phyloP scores from a whole-genome alignment of 2,329 filamentous ascomycete genomes.

The Mycocentrospora acerina region DNA sequence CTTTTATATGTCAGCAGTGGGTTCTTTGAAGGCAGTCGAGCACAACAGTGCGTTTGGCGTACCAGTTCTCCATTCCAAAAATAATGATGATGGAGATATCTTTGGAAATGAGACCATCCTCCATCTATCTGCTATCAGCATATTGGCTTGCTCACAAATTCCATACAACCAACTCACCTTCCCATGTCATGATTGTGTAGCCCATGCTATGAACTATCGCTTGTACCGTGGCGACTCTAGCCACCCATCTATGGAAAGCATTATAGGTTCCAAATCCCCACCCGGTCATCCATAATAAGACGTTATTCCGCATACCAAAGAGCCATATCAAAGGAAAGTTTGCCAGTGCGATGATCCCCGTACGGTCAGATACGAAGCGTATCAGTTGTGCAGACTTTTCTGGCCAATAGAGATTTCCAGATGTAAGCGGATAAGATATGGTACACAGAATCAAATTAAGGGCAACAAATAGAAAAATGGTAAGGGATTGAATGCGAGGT shows the following conservation, averaged over 20 bases:
- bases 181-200: constrained; percentile 54
- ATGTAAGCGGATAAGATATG: constrained; percentile 49
- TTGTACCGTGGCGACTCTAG: constrained; percentile 62
- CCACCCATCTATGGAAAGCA: constrained; percentile 67
- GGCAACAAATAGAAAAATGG: constrained; percentile 48
- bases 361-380: constrained; percentile 64
- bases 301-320: constrained; percentile 67
- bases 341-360: constrained; percentile 63
- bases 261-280: constrained; percentile 70
- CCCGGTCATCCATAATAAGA: constrained; percentile 66
- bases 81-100: constrained; percentile 47
- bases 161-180: constrained; percentile 14
- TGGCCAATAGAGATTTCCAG: constrained; percentile 50
- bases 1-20: constrained; percentile 2
- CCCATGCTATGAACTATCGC: constrained; percentile 64
- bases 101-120: constrained; percentile 44
- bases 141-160: no score
- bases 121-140: constrained; percentile 3
- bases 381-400: constrained; percentile 42
- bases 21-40: not conserved
- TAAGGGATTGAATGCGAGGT: constrained; percentile 50
- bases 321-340: constrained; percentile 67
- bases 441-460: constrained; percentile 48
- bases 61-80: constrained; percentile 55
- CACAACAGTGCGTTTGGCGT: no score